Base-by-base conservation (phyloP, 352 stramenopile species). In the Phytopythium chamaehyphon region DNA sequence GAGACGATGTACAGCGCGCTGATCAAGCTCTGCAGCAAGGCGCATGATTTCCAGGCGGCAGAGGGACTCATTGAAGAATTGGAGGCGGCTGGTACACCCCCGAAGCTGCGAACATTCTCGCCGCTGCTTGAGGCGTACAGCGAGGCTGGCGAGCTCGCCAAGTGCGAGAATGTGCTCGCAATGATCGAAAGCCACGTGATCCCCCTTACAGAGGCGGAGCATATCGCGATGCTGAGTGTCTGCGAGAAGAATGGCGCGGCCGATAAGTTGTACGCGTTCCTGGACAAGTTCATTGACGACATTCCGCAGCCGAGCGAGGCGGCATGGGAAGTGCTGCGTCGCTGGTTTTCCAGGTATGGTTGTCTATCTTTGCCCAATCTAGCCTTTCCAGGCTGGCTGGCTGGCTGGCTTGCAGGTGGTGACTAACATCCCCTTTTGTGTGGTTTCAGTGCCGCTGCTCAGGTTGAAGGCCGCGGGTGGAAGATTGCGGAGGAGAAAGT, bases 1-100 rank as follows among this genome's bases (percentile, higher is more conserved):
- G 83, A 93, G 55, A 76, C 67, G 14, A 81, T 76, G 24, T 88
- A 83, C 61, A 92, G 73, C 53, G 78, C 83, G 22, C 65, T 93
- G 43, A 63, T 92, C 51, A 90, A 90, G 49, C 58, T 93, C 10
- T 91, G 76, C 55, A 73, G 66, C 55, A 80, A 82, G 42, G 69
- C 69, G 9, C 52, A 67, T 23, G 69, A 90, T 47, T 91, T 87
- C 56, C 64, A 68, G 4, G 59, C 57, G 19, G 83, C 74, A 40
- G 56, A 76, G 16, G 52, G 49, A 8, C 62, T 94, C 23, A 53
- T 94, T 23, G 55, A 59, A 5, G 64, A 76, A 14, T 66, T 94
- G 65, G 66, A 83, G 21, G 60, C 49, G 8, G 57, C 60, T 8
- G 64, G 78, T 1, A 57, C 90, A 15, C 37, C 63, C 11, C 76